Percentiles rank a stretch among this genome's conserved stretches.
These are phyloP conservation scores for Elymus sibiricus DNA, from an alignment of 176 grass and related monocot species.

Conservation along the genomic window DNA sequence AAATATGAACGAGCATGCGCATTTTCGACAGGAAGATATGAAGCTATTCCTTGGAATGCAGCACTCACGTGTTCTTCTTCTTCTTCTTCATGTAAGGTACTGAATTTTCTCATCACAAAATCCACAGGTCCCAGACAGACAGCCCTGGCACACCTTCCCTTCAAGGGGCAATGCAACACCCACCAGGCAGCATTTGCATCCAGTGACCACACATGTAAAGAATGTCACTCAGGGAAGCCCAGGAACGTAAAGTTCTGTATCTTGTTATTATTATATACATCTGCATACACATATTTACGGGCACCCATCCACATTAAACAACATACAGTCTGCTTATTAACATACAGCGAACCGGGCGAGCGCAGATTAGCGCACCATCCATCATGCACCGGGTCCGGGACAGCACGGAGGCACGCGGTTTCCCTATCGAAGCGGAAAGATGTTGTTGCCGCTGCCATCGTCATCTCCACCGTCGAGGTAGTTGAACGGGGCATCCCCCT, in stretches of 20 bases:
- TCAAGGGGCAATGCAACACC: not conserved
- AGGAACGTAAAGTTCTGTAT: not conserved
- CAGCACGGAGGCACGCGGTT: too few species aligned
- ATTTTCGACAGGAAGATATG: too few species aligned
- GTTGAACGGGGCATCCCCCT: constrained; percentile 71
- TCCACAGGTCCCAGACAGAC: too few species aligned
- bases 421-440: constrained; percentile 55
- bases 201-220: not conserved
- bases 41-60: too few species aligned
- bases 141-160: too few species aligned
- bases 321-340: constrained; percentile 30
- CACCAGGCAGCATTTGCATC: not conserved
- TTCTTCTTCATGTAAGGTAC: too few species aligned
- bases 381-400: not conserved
- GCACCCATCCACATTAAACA: not conserved
- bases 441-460: constrained; percentile 47
- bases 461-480: constrained; percentile 30
- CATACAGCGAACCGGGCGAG: not conserved
- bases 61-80: too few species aligned
- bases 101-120: too few species aligned
- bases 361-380: not conserved
- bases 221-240: not conserved
- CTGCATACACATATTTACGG: not conserved
- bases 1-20: too few species aligned
- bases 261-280: constrained; percentile 30